A percentile compares a stretch with the other conserved stretches of the same genome.
phyloP scores from a whole-genome alignment of 148 eudicot genomes.

The Vaccinium darrowii region DNA sequence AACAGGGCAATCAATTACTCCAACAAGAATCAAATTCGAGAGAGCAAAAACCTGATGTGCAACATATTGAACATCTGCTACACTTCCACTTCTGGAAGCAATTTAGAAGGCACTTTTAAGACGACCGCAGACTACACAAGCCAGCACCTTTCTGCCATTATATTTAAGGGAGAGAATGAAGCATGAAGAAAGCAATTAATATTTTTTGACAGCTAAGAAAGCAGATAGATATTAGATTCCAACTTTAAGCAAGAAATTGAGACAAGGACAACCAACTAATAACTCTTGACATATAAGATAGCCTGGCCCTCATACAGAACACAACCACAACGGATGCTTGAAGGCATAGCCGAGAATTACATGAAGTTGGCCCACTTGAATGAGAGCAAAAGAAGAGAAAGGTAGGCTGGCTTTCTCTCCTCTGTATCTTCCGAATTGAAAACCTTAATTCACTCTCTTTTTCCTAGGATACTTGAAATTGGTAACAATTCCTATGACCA shows the following conservation, averaged over 20 bases:
- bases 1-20: background rate
- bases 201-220: background rate
- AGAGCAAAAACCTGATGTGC: slow-evolving; percentile 84
- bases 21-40: background rate
- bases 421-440: background rate
- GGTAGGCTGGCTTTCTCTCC: background rate
- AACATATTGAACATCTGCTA: slow-evolving; percentile 98
- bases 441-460: background rate
- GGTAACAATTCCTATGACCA: background rate
- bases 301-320: background rate
- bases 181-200: slow-evolving; percentile 1
- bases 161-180: background rate
- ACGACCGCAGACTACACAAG: slow-evolving; percentile 98
- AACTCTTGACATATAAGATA: background rate
- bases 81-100: slow-evolving; percentile 96
- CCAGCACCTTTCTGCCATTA: slow-evolving; percentile 86
- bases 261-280: background rate
- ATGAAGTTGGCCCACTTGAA: background rate
- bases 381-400: background rate
- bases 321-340: background rate
- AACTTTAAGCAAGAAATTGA: background rate
- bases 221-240: background rate
- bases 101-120: slow-evolving; percentile 98
- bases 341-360: background rate
- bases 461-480: background rate